Percentiles rank a stretch among this genome's conserved stretches.
Evolutionary conservation across 176 grass and related monocot genomes (phyloP).

Genomic region (Musa acuminata): DNA sequence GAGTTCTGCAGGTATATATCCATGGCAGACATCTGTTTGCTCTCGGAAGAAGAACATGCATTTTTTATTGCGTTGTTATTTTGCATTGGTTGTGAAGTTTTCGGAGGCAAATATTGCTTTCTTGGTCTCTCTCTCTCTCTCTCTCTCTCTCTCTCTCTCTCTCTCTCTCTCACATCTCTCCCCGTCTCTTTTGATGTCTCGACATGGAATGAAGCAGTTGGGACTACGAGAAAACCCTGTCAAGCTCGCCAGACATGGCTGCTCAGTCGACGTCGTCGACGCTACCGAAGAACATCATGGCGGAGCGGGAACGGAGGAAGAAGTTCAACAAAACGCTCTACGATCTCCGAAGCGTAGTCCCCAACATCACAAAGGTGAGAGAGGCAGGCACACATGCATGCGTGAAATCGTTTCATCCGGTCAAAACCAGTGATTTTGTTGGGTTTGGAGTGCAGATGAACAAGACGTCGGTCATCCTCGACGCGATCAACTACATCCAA

Average conservation of each 20-base stretch:
- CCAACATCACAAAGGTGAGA: constrained; percentile 2
- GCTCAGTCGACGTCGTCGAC: not conserved
- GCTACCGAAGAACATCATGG: not conserved
- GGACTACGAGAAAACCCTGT: not conserved
- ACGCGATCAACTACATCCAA: constrained; percentile 21
- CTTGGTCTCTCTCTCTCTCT: not conserved
- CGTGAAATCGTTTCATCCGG: no score
- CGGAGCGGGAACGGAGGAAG: constrained; percentile 1
- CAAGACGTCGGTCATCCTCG: constrained; percentile 9
- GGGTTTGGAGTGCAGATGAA: not conserved
- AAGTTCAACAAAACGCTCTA: constrained; percentile 3
- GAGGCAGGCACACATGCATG: no score
- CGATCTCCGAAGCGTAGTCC: constrained; percentile 4
- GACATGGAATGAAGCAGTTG: not conserved
- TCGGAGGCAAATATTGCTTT: no score
- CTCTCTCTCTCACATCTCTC: not conserved
- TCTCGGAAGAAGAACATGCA: no score
- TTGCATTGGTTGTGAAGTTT: no score
- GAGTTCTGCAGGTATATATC: not conserved
- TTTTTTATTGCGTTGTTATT: no score
- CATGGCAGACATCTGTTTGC: not conserved
- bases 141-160: no score
- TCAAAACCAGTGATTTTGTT: not conserved
- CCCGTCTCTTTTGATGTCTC: not conserved
- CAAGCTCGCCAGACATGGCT: not conserved